Evolutionary conservation across 2,329 filamentous ascomycete genomes (phyloP).

Genomic region (Anthostomella pinea): DNA sequence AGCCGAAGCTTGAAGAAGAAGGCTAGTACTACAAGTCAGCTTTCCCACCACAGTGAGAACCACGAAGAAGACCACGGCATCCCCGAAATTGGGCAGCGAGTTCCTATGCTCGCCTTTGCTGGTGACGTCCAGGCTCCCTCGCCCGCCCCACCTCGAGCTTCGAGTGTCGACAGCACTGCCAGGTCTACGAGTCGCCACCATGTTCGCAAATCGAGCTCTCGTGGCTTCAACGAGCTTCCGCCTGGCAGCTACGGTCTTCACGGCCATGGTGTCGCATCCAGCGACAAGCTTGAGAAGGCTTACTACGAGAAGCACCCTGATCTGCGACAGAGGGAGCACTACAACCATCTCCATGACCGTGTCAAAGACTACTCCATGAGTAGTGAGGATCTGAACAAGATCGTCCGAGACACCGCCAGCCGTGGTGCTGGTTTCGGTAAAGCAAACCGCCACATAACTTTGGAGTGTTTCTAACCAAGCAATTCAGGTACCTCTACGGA

Average conservation of each 20-base stretch:
- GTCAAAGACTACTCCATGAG: constrained; percentile 77
- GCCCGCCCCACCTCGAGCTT: constrained; percentile 60
- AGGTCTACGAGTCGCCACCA: constrained; percentile 52
- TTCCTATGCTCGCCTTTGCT: constrained; percentile 89
- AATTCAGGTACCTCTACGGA: constrained; percentile 60
- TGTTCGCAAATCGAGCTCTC: constrained; percentile 68
- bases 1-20: constrained; percentile 58
- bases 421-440: constrained; percentile 52
- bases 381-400: constrained; percentile 84
- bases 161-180: constrained; percentile 34
- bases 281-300: constrained; percentile 82
- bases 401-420: constrained; percentile 70
- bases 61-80: constrained; percentile 82
- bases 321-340: constrained; percentile 69
- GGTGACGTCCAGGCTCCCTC: constrained; percentile 96
- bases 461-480: constrained; percentile 32
- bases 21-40: constrained; percentile 52
- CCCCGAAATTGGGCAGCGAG: constrained; percentile 85
- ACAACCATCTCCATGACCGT: constrained; percentile 52
- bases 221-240: constrained; percentile 66
- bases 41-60: constrained; percentile 46
- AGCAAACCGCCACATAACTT: constrained; percentile 28
- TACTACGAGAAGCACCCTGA: constrained; percentile 95
- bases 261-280: constrained; percentile 73
- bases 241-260: constrained; percentile 92